phyloP scores from a whole-genome alignment of 129 eudicot genomes.

The Sambucus nigra region DNA sequence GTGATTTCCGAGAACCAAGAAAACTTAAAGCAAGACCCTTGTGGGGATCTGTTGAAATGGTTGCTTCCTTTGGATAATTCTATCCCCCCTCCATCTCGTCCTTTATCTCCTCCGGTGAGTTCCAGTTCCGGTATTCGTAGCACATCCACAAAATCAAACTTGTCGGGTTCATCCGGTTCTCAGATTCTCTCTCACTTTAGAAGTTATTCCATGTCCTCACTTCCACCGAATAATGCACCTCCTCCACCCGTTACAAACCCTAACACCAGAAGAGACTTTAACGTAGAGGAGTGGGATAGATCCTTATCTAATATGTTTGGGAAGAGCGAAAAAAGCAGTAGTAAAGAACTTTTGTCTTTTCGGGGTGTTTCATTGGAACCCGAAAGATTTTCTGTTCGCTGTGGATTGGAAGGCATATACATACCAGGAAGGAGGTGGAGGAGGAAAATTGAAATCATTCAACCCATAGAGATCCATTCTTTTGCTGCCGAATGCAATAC shows the following conservation, averaged over 20 bases:
- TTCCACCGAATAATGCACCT: conserved; percentile 47
- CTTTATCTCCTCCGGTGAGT: conserved; percentile 55
- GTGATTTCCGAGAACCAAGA: conserved; percentile 17
- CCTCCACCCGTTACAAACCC: conserved; percentile 46
- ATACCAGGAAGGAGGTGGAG: conserved; percentile 94
- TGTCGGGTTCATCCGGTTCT: conserved; percentile 56
- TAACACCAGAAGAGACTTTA: conserved; percentile 28
- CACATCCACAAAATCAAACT: conserved; percentile 47
- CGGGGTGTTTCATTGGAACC: conserved; percentile 87
- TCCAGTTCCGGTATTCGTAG: conserved; percentile 41
- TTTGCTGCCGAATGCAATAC: conserved; percentile 81
- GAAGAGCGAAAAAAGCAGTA: conserved; percentile 39
- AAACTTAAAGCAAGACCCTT: conserved; percentile 48
- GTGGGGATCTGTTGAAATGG: conserved; percentile 81
- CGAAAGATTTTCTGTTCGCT: conserved; percentile 91
- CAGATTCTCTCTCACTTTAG: conserved; percentile 88
- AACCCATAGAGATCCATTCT: conserved; percentile 73
- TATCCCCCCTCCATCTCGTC: conserved; percentile 41
- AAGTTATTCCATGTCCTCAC: conserved; percentile 94
- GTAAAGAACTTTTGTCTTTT: conserved; percentile 68
- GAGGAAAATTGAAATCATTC: conserved; percentile 82
- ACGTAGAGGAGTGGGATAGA: conserved; percentile 61
- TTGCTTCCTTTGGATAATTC: conserved; percentile 86
- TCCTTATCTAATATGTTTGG: conserved; percentile 37
- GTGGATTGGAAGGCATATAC: conserved; percentile 95